Evolutionary conservation across 306 rosid genomes (phyloP).

Genomic region (Corylus avellana): DNA sequence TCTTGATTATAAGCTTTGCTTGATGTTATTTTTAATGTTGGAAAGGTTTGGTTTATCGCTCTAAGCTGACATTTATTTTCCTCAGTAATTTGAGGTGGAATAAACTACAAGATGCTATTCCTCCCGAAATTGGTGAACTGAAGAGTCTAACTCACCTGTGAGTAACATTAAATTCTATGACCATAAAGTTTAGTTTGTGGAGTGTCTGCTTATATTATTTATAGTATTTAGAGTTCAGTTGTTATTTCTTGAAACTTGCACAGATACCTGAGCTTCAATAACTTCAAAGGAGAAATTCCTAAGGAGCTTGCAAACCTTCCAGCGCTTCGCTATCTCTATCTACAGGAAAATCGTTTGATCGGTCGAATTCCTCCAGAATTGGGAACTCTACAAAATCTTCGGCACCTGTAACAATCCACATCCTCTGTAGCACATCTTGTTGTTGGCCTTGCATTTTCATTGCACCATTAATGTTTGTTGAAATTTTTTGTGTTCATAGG

Average conservation of each 20-base stretch:
- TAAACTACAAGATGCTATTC: slow-evolving; percentile 91
- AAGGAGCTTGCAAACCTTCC: slow-evolving; percentile 93
- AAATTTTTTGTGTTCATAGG: slow-evolving; percentile 49
- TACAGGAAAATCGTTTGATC: slow-evolving; percentile 83
- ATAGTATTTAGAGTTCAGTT: slow-evolving; percentile 6
- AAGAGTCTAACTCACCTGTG: slow-evolving; percentile 97
- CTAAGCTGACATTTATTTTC: slow-evolving; percentile 15
- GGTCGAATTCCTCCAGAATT: slow-evolving; percentile 92
- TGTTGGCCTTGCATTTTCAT: slow-evolving; percentile 11
- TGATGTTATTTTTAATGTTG: slow-evolving; percentile 18
- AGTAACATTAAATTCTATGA: slow-evolving; percentile 37
- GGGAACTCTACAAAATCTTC: slow-evolving; percentile 90
- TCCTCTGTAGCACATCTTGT: slow-evolving; percentile 11
- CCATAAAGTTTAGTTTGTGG: slow-evolving; percentile 3
- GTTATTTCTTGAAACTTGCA: slow-evolving; percentile 9
- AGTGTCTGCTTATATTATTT: not conserved
- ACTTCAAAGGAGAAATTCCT: slow-evolving; percentile 95
- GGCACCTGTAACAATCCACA: slow-evolving; percentile 66
- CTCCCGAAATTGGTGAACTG: slow-evolving; percentile 93
- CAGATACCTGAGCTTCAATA: slow-evolving; percentile 96
- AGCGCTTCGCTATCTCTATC: slow-evolving; percentile 86
- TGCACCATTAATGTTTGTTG: slow-evolving; percentile 16
- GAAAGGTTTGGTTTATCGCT: slow-evolving; percentile 3
- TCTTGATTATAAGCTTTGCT: not conserved
- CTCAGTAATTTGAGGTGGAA: slow-evolving; percentile 97